Evolutionary conservation across 352 stramenopile species (phyloP), one percentile per base, ranked within the genome.

Genomic region (Phytopythium mirpurense): DNA sequence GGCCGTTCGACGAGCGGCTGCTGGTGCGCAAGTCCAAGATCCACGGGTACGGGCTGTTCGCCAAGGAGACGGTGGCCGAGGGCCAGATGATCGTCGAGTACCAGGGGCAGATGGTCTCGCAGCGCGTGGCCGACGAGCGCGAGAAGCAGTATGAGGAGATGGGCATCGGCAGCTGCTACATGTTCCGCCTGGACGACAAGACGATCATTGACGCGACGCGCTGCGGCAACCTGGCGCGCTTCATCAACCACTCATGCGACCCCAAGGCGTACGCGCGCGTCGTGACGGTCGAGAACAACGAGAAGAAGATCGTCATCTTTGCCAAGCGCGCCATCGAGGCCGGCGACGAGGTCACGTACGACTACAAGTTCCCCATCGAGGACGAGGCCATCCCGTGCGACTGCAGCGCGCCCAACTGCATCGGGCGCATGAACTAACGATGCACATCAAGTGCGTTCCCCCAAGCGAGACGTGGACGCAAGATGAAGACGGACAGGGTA

Each of bases 21-120:
- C 72, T 91, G 57, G 92, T 98, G 29, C 81, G 86, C 34, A 94
- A 97, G 57, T 97, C 86, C 12, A 88, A 93, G 51, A 98, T 99
- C 62, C 95, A 99, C 64, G 95, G 90, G 32, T 98, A 97, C 61
- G 96, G 96, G 6, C 68, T 99, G n/a, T 99, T 98, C 71, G 78
- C 93, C 18, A 96, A 98, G 42, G 76, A 95, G 54, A 78, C 86
- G 32, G 74, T 98, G 37, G 74, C 66, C 2, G 91, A 97, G 56
- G 83, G 95, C 19, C 88, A 97, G 54, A 97, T 98, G 86, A 97
- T 99, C 42, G 88, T 98, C 36, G 95, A 99, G 74, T 98, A 99
- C 59, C 85, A 97, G 57, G 95, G 96, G 7, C 86, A 98, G 66
- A 85, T 95, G 62, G 88, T 98, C 63, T 65, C 74, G n/a, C 83